A percentile compares a stretch with the other conserved stretches of the same genome.
These are phyloP conservation scores for Paecilomyces variotii DNA, from an alignment of 2,329 filamentous ascomycete species.

Conservation along the genomic window DNA sequence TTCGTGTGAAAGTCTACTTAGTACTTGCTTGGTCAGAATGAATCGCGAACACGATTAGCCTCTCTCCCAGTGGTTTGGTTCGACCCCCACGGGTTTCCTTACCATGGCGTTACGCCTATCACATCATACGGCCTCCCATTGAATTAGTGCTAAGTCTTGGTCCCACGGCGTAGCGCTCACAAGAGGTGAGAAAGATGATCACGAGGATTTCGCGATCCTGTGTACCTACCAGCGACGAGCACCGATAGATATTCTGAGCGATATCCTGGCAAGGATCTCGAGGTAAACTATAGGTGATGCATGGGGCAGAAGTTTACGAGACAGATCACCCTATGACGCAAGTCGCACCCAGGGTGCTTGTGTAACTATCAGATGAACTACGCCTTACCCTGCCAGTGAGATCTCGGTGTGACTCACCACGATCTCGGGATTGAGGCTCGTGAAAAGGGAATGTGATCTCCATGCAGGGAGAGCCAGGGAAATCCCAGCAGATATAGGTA, in stretches of 20 bases:
- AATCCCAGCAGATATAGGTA: neutral
- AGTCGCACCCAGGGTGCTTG: neutral
- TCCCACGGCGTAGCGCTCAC: neutral
- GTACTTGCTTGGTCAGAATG: neutral
- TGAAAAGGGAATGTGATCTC: neutral
- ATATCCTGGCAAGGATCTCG: neutral
- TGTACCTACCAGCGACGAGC: neutral
- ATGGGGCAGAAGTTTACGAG: neutral
- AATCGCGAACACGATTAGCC: neutral
- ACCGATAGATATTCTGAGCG: neutral
- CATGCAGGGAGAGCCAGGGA: neutral
- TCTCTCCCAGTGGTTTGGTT: neutral
- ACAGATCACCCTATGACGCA: neutral
- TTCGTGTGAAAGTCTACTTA: neutral
- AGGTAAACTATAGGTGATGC: neutral
- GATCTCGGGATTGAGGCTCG: neutral
- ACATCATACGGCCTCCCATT: neutral
- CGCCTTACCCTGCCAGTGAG: neutral
- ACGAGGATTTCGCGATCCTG: neutral
- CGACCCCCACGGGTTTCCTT: neutral
- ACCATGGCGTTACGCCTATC: neutral
- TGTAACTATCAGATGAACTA: neutral
- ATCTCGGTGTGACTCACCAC: neutral
- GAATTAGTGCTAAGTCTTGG: neutral
- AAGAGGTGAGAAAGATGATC: neutral